Evolutionary conservation across 1,139 yeast genomes (phyloP), one percentile per base, ranked within the genome.

Genomic region (Candida sanyaensis): DNA sequence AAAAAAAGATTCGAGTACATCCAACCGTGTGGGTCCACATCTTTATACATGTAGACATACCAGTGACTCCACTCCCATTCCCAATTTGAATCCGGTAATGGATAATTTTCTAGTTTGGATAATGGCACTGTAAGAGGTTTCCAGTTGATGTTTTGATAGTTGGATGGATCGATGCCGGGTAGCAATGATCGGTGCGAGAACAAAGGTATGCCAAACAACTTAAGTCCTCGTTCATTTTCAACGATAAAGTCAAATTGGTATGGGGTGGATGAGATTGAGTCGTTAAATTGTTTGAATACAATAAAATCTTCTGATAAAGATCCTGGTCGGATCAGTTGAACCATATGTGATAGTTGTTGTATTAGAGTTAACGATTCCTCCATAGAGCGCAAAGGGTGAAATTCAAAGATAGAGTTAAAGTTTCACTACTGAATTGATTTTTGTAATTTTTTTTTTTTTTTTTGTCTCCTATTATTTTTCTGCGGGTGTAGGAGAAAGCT

Each of bases 21-120:
- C 93, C 95, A 87, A 2, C 95, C 95, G 54, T 84, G 86, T 54
- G 85, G 90, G 61, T 87, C 95, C 12, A 85, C 79, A 56, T 86
- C 91, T 41, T 77, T 74, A 31, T 79, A 67, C 95, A 86, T 86
- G 54, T 85, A 74, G 9, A 85, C 81, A 57, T 84, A 84, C 95
- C 93, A 87, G 29, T 71, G 64, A 33, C 74, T 73, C 95, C 95
- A 87, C 26, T 68, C 61, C 95, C 95, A 87, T 48, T 65, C 64
- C 95, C 93, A 87, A 45, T 75, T 64, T 38, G 80, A 68, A 52
- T 83, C 88, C 0, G 95, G 93, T 17, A 85, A 68, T 1, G 88
- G 83, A 48, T 73, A 80, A 48, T 80, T 69, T 10, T 62, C 59
- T 24, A 81, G 51, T 17, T 64, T 59, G 47, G 68, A 63, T 45